A percentile compares a stretch with the other conserved stretches of the same genome.
Evolutionary conservation across 1,139 yeast genomes (phyloP).

Genomic region (Tardiomyces digboiensis): DNA sequence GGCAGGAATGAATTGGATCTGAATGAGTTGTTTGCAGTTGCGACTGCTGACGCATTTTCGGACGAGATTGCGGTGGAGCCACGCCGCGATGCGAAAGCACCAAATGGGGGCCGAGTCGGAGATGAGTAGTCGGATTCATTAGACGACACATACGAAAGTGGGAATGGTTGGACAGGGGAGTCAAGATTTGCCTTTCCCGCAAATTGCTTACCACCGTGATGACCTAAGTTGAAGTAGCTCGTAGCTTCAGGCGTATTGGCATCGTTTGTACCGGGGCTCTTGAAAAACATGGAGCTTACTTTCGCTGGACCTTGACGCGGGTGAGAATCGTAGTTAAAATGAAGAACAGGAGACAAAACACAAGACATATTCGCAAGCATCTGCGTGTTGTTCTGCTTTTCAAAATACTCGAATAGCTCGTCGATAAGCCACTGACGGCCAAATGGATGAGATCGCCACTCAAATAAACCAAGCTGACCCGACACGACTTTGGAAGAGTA

Average conservation of each 20-base stretch:
- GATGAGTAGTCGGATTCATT: too few relatives aligned
- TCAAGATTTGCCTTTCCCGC: too few relatives aligned
- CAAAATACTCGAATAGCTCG: conserved; percentile 57
- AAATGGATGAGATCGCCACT: conserved; percentile 78
- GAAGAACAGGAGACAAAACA: conserved; percentile 28
- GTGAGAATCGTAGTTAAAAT: not conserved
- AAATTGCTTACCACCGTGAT: not conserved
- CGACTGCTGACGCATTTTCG: not conserved
- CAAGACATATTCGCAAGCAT: conserved; percentile 90
- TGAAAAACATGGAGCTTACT: not conserved
- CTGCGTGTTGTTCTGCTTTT: conserved; percentile 57
- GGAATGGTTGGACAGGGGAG: too few relatives aligned
- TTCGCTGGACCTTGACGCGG: not conserved
- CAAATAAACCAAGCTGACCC: not conserved
- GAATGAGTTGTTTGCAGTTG: not conserved
- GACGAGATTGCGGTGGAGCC: not conserved
- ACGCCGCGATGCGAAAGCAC: not conserved
- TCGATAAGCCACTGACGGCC: conserved; percentile 70
- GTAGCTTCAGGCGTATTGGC: not conserved
- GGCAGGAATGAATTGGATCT: not conserved
- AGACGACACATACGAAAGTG: too few relatives aligned
- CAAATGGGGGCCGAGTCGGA: too few relatives aligned
- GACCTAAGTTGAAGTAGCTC: not conserved
- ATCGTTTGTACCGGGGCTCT: not conserved
- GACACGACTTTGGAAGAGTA: not conserved